Conservation (phyloP, 176 grass and related monocot species). For the Aegilops umbellulata region DNA sequence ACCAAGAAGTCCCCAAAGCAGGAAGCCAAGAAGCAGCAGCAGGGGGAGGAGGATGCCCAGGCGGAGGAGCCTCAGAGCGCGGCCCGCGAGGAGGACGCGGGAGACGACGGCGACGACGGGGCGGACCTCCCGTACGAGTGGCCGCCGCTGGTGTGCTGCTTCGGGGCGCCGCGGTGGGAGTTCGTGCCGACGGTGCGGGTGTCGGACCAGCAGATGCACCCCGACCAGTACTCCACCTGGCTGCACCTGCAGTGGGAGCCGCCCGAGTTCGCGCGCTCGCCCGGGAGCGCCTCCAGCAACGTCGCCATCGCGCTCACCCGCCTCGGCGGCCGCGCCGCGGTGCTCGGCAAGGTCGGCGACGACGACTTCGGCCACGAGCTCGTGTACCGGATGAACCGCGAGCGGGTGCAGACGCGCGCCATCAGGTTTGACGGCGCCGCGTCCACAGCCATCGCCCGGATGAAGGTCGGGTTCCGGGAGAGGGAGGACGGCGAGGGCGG, state of each 20-base stretch:
- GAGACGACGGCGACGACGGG: constrained; percentile 10
- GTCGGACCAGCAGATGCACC: constrained; percentile 80
- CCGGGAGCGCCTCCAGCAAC: constrained; percentile 70
- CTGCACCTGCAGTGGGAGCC: constrained; percentile 79
- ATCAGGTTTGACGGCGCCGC: constrained; percentile 44
- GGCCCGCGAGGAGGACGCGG: neutral
- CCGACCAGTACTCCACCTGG: constrained; percentile 78
- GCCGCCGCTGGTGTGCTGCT: constrained; percentile 73
- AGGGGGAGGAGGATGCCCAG: neutral
- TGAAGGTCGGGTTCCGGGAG: constrained; percentile 62
- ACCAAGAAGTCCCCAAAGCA: constrained; percentile 31
- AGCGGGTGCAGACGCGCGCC: constrained; percentile 75
- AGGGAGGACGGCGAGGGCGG: constrained; percentile 36
- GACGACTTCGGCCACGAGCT: constrained; percentile 83
- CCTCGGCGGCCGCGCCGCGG: constrained; percentile 66
- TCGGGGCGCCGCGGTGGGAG: constrained; percentile 76
- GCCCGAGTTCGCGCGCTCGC: constrained; percentile 76
- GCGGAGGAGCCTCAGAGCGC: neutral
- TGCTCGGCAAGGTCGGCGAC: constrained; percentile 82
- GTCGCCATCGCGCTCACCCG: constrained; percentile 69
- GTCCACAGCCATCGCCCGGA: constrained; percentile 64
- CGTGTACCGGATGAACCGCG: constrained; percentile 66
- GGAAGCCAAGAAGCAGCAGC: constrained; percentile 21
- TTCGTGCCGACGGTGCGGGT: constrained; percentile 82
- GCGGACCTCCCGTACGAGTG: constrained; percentile 37